These are phyloP conservation scores for Pichia sp. DNA, from an alignment of 1,139 yeast genomes.

Conservation along the genomic window DNA sequence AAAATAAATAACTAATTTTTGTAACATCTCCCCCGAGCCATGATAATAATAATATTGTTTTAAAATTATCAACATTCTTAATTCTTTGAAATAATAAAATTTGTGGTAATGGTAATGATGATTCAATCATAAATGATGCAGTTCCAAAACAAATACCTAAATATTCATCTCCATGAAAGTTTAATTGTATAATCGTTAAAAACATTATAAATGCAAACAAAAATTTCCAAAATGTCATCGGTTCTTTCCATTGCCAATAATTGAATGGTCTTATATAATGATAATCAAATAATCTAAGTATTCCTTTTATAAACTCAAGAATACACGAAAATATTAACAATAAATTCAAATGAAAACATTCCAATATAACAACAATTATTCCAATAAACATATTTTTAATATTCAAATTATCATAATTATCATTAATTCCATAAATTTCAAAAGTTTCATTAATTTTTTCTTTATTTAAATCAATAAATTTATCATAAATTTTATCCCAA, in stretches of 20 bases:
- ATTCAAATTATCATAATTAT: conserved; percentile 1
- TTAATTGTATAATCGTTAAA: conserved; percentile 39
- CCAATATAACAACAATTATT: conserved; percentile 7
- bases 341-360: conserved; percentile 12
- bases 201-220: conserved; percentile 41
- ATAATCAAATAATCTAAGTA: conserved; percentile 60
- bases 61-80: conserved; percentile 71
- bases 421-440: conserved; percentile 4
- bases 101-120: conserved; percentile 85
- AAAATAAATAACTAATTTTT: conserved; percentile 64
- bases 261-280: conserved; percentile 56
- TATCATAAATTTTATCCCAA: conserved; percentile 18
- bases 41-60: conserved; percentile 63
- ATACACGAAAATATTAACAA: conserved; percentile 22
- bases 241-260: conserved; percentile 85
- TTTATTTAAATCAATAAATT: conserved; percentile 15
- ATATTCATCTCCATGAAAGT: conserved; percentile 35
- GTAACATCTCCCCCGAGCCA: conserved; percentile 89
- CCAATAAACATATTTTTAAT: conserved; percentile 5
- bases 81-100: conserved; percentile 64
- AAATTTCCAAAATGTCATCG: conserved; percentile 61
- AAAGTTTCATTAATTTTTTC: conserved; percentile 15
- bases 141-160: conserved; percentile 64
- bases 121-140: conserved; percentile 68
- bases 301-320: conserved; percentile 27